Evolutionary conservation across 176 grass and related monocot genomes (phyloP).

Genomic region (Leersia perrieri): DNA sequence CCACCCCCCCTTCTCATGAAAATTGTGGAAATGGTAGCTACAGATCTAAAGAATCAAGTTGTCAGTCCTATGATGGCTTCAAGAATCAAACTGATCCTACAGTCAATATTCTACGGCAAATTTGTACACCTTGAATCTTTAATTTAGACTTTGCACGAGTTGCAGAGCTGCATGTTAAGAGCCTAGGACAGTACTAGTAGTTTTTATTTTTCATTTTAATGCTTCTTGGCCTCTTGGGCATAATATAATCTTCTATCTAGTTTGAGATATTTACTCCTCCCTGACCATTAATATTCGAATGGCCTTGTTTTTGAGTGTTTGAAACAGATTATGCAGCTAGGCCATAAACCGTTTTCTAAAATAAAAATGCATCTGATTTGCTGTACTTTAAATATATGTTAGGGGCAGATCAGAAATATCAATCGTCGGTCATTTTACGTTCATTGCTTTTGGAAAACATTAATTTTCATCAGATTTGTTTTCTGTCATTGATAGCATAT

Average conservation of each 20-base stretch:
- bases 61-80: background rate
- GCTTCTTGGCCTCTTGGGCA: background rate
- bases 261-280: background rate
- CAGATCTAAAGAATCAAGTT: background rate
- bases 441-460: background rate
- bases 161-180: background rate
- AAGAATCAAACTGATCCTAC: background rate
- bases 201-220: background rate
- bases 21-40: background rate
- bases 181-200: too few species aligned
- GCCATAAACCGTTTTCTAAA: background rate
- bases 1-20: background rate
- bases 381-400: background rate
- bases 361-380: background rate
- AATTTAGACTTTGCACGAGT: background rate
- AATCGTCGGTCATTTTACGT: background rate
- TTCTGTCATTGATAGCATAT: background rate
- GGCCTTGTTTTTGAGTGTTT: background rate
- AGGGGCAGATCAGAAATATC: background rate
- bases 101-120: background rate
- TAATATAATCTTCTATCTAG: background rate
- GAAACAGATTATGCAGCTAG: background rate
- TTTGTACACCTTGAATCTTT: background rate
- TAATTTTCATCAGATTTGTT: background rate
- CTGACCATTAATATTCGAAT: background rate